These are phyloP conservation scores for Auriscalpium vulgare DNA, from an alignment of 768 basidiomycete species.

Conservation along the genomic window DNA sequence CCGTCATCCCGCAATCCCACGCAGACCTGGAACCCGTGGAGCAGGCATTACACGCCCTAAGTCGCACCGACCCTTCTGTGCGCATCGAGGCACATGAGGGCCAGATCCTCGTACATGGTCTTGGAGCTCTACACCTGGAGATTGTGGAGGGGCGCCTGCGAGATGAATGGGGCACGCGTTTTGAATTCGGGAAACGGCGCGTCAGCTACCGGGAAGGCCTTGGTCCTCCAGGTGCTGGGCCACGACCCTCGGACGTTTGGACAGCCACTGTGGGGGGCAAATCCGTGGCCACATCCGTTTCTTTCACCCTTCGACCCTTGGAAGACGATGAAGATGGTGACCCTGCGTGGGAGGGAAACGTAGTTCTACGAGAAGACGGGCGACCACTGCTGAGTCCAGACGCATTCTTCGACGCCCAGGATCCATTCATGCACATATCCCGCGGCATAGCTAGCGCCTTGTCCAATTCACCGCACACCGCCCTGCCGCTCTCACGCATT, in stretches of 20 bases:
- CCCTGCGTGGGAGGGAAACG: constrained; percentile 69
- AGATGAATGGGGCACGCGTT: constrained; percentile 73
- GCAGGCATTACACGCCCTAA: constrained; percentile 59
- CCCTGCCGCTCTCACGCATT: constrained; percentile 59
- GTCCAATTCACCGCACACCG: constrained; percentile 73
- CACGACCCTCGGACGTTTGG: constrained; percentile 41
- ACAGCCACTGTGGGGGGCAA: constrained; percentile 57
- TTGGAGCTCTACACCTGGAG: constrained; percentile 84
- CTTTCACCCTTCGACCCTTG: constrained; percentile 49
- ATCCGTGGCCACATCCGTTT: constrained; percentile 39
- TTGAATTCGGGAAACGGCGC: constrained; percentile 68
- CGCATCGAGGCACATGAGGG: constrained; percentile 76
- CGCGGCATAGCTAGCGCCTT: constrained; percentile 65
- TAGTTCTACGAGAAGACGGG: constrained; percentile 51
- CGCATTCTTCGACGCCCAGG: constrained; percentile 29
- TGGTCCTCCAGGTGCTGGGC: constrained; percentile 20
- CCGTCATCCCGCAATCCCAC: constrained; percentile 74
- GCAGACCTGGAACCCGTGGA: constrained; percentile 73
- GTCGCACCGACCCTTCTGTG: constrained; percentile 87
- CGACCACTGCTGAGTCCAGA: constrained; percentile 46
- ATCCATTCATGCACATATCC: constrained; percentile 47
- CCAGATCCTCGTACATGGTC: constrained; percentile 75
- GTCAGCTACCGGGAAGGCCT: constrained; percentile 74
- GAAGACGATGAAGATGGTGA: constrained; percentile 51
- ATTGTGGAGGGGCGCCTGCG: constrained; percentile 75